Evolutionary conservation across 352 stramenopile genomes (phyloP), one percentile per base, ranked within the genome.

Genomic region (Achlya hypogyna): DNA sequence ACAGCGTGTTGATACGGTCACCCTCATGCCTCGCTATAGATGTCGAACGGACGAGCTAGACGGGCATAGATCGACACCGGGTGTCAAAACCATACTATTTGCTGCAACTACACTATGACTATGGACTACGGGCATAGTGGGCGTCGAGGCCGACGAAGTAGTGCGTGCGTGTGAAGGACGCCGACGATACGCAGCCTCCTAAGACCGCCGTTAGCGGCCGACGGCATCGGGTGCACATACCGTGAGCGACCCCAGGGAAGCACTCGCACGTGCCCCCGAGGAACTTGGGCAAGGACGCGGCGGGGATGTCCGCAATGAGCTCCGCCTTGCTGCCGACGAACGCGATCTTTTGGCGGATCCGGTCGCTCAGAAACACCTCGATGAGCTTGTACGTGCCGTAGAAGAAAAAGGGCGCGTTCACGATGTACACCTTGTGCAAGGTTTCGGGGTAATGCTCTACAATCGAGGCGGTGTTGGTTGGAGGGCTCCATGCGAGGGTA

Each of bases 341-440:
- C 71, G 90, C 75, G 62, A 92, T 92, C 75, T 94, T 94, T 54
- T 91, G 76, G 34, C 78, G 76, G 20, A 81, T 90, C 58, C 87
- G 79, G 0, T 82, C 72, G 58, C 91, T 77, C 23, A 94, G 83
- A 43, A 92, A 72, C 2, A 71, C 62, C 29, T 77, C 75, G 62
- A 94, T 87, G 59, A 92, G 71, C 71, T 89, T 90, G 81, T 81
- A 94, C 47, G 78, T 80, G n/a, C 78, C 79, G 51, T 86, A 86
- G 62, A 94, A 94, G 56, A 94, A 74, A 65, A 89, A 87, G 22
- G 85, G 85, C 3, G 82, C 83, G 62, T 94, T 92, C 60, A 92
- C 76, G 29, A 94, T 47, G 69, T 89, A 94, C 43, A 94, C 72
- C 3, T 80, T 77, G 62, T 87, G 80, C 35, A 93, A 69, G n/a